Conservation (phyloP, 257 asterid species). For the Solanum virginianum region DNA sequence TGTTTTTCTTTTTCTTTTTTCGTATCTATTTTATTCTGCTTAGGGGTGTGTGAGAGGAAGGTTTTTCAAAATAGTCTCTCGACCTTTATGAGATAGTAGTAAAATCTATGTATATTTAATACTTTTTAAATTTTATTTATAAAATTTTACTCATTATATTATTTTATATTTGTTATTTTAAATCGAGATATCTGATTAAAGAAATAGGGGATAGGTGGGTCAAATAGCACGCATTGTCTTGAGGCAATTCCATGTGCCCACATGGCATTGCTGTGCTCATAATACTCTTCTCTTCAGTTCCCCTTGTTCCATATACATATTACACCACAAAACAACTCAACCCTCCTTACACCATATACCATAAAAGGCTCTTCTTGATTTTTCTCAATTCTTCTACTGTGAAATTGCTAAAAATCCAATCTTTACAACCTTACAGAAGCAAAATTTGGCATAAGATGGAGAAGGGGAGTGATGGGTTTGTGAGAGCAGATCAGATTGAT, state of each 20-base stretch:
- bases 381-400: neutral
- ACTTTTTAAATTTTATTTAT: no score
- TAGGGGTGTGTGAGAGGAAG: no score
- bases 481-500: constrained; percentile 87
- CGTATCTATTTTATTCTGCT: no score
- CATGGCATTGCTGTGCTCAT: constrained; percentile 53
- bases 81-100: no score
- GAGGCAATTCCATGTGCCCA: constrained; percentile 85
- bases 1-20: no score
- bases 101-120: no score
- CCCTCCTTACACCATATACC: neutral
- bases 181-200: neutral
- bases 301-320: neutral
- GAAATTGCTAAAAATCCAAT: neutral
- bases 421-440: neutral
- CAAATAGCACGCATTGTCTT: constrained; percentile 32
- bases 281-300: neutral
- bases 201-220: constrained; percentile 13
- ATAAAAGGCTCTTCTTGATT: neutral
- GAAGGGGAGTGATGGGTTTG: constrained; percentile 63
- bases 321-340: neutral
- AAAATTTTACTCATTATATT: no score
- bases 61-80: accelerated
- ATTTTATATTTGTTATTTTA: no score
- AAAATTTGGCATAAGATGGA: constrained; percentile 25